Evolutionary conservation across 2,329 filamentous ascomycete species (phyloP), one percentile per base, ranked within the genome.

Genomic region (Xylaria hypoxylon): DNA sequence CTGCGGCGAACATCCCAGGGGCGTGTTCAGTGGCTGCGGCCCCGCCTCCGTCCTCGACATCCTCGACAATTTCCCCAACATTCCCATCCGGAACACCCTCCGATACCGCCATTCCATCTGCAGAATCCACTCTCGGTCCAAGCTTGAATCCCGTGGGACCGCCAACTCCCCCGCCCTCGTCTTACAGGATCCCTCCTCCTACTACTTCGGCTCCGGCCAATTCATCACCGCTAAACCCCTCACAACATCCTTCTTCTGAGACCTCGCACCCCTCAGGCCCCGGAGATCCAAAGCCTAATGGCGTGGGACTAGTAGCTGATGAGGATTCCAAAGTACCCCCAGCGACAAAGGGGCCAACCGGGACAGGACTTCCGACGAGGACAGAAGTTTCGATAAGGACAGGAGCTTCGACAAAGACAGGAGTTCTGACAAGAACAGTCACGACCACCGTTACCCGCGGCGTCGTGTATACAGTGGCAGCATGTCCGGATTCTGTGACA

Each of bases 361-460:
- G n/a, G n/a, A n/a, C 19, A 40, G 15, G 28, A 0, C 15, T 3
- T 2, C 47, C 47, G 19, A 56, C 38, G 3, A 68, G 59, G 42
- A 72, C 70, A 5, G 55, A n/a, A n/a, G n/a, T n/a, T n/a, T n/a
- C n/a, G n/a, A n/a, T n/a, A n/a, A n/a, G n/a, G n/a, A n/a, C n/a
- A n/a, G n/a, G n/a, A n/a, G n/a, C n/a, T n/a, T n/a, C n/a, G n/a
- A n/a, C n/a, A n/a, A n/a, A n/a, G n/a, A n/a, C 19, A 40, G 15
- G 28, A 0, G 19, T 3, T 2, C 47, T 42, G 19, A 56, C 38
- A 3, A 68, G 59, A 38, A 72, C 70, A 5, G 55, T 75, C 57
- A 75, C 71, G 1, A 69, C 62, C 44, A 76, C 75, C 4, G 52
- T 76, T 8, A 68, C 73, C 26, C 71, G 71, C n/a, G 64, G 67